phyloP scores from a whole-genome alignment of 106 monocot species.

The Xerophyta viscosa region DNA sequence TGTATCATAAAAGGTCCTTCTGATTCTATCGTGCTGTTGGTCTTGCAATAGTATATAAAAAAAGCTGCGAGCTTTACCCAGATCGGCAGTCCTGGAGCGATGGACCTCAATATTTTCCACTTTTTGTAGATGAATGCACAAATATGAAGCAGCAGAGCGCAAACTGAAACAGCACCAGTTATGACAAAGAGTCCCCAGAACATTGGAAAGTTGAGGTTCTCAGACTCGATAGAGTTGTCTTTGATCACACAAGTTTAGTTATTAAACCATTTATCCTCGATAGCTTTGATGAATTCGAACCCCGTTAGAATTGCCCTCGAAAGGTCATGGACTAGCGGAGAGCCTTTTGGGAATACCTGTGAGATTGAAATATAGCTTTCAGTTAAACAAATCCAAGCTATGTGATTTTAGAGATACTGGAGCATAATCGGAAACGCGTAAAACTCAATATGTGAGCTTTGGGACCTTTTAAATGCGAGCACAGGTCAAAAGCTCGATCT shows the following conservation, averaged over 20 bases:
- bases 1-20: no score
- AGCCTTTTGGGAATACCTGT: constrained; percentile 26
- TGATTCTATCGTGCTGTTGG: no score
- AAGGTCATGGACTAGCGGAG: constrained; percentile 17
- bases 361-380: neutral
- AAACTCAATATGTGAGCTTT: no score
- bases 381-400: no score
- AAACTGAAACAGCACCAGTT: constrained; percentile 8
- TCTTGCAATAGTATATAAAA: no score
- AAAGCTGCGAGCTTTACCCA: no score
- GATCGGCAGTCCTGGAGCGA: neutral
- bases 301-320: constrained; percentile 26
- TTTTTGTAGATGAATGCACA: constrained; percentile 10
- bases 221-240: constrained; percentile 1
- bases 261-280: constrained; percentile 27
- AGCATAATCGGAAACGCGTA: no score
- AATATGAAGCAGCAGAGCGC: constrained; percentile 1
- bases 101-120: no score
- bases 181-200: constrained; percentile 35
- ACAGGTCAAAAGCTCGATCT: no score
- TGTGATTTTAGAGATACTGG: neutral
- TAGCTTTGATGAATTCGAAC: constrained; percentile 17
- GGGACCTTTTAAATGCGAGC: no score
- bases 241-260: neutral
- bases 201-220: constrained; percentile 15